phyloP scores from a whole-genome alignment of 352 stramenopile genomes.

The Phytophthora colocasiae region DNA sequence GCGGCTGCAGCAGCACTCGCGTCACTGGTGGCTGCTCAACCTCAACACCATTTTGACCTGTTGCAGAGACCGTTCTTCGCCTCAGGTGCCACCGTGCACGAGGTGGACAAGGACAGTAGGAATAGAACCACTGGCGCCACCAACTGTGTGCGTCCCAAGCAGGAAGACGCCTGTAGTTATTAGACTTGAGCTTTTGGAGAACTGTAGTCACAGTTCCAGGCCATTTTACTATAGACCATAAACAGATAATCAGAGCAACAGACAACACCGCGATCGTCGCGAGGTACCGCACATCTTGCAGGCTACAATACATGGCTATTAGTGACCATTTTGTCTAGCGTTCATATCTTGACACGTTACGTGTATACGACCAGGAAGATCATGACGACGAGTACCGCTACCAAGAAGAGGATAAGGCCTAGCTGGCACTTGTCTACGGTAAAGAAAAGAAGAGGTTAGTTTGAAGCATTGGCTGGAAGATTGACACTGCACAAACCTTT shows the following conservation, averaged over 20 bases:
- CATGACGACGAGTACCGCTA: conserved; percentile 73
- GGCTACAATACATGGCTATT: conserved; percentile 38
- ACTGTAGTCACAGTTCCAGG: not conserved
- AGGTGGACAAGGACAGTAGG: conserved; percentile 33
- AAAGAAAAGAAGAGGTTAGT: conserved; percentile 6
- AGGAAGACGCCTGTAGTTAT: conserved; percentile 52
- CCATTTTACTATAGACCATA: conserved; percentile 24
- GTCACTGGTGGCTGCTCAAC: conserved; percentile 45
- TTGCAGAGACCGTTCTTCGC: conserved; percentile 31
- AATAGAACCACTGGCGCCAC: conserved; percentile 37
- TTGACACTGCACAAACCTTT: conserved; percentile 55
- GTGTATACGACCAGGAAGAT: conserved; percentile 88
- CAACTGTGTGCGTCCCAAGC: conserved; percentile 38
- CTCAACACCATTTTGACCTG: conserved; percentile 44
- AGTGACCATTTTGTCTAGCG: conserved; percentile 24
- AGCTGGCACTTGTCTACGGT: conserved; percentile 77
- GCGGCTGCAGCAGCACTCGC: conserved; percentile 51
- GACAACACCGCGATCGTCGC: conserved; percentile 18
- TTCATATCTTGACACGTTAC: conserved; percentile 34
- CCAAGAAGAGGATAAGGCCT: conserved; percentile 75
- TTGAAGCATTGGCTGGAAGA: not conserved
- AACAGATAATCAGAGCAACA: conserved; percentile 33
- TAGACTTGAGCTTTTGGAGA: conserved; percentile 28
- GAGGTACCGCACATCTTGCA: conserved; percentile 8
- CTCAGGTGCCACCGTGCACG: conserved; percentile 29